A percentile compares a stretch with the other conserved stretches of the same genome.
These are phyloP conservation scores for Jacaranda copaia DNA, from an alignment of 257 asterid genomes.

Conservation along the genomic window DNA sequence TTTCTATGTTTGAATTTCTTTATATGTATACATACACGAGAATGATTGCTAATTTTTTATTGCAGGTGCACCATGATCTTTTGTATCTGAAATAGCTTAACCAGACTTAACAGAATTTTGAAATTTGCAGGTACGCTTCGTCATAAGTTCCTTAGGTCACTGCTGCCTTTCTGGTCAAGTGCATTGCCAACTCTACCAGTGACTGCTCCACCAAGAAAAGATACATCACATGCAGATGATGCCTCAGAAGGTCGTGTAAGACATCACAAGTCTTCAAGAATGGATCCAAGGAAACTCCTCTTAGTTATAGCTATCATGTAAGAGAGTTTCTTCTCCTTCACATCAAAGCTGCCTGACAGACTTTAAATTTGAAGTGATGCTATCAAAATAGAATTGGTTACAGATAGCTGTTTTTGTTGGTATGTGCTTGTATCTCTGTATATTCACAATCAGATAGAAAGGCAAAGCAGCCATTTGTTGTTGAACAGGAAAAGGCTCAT, in stretches of 20 bases:
- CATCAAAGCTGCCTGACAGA: slow-evolving; percentile 12
- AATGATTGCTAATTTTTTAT: background rate
- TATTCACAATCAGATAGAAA: no score
- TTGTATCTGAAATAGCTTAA: slow-evolving; percentile 11
- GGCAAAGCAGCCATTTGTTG: background rate
- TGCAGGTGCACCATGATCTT: slow-evolving; percentile 23
- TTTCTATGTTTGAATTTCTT: background rate
- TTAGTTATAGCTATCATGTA: slow-evolving; percentile 84
- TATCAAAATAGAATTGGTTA: background rate
- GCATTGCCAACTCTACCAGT: slow-evolving; percentile 90
- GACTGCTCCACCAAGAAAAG: slow-evolving; percentile 89
- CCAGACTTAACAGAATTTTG: slow-evolving; percentile 30
- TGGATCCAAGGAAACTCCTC: slow-evolving; percentile 97
- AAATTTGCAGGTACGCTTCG: slow-evolving; percentile 69
- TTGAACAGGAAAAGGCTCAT: background rate
- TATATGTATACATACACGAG: background rate
- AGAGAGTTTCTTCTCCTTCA: slow-evolving; percentile 16
- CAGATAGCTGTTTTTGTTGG: background rate
- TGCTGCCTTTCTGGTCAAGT: slow-evolving; percentile 97
- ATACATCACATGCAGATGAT: slow-evolving; percentile 67
- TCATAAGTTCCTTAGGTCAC: slow-evolving; percentile 77
- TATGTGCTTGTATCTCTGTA: background rate
- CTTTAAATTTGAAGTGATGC: background rate
- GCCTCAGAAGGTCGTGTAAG: slow-evolving; percentile 72
- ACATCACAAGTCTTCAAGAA: slow-evolving; percentile 76